A percentile compares a stretch with the other conserved stretches of the same genome.
phyloP scores from a whole-genome alignment of 2,329 filamentous ascomycete genomes.

The Pezicula rhizophila region DNA sequence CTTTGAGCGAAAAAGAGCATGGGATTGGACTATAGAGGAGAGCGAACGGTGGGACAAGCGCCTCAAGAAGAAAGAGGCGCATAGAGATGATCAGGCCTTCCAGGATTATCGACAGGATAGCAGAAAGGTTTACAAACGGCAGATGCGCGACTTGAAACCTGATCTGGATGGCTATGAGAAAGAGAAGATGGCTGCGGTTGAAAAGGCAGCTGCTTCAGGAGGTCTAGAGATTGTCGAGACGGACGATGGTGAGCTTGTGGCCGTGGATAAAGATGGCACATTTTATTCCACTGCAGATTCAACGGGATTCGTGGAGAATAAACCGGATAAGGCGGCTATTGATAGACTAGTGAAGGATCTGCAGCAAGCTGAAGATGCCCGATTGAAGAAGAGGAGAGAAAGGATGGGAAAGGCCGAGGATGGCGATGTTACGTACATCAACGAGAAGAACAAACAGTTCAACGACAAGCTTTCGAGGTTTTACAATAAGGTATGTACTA shows the following conservation, averaged over 20 bases:
- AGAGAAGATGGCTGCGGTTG: constrained; percentile 78
- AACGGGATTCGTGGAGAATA: constrained; percentile 75
- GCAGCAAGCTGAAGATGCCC: constrained; percentile 78
- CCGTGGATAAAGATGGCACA: constrained; percentile 82
- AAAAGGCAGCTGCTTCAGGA: constrained; percentile 77
- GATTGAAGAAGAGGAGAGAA: constrained; percentile 80
- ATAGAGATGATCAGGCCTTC: constrained; percentile 82
- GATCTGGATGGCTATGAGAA: constrained; percentile 81
- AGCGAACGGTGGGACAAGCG: constrained; percentile 90
- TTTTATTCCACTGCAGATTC: constrained; percentile 89
- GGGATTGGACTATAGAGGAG: constrained; percentile 98
- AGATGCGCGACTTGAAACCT: constrained; percentile 70
- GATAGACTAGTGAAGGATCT: constrained; percentile 84
- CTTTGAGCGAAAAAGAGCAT: constrained; percentile 95
- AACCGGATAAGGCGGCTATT: constrained; percentile 78
- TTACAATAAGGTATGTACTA: constrained; percentile 71
- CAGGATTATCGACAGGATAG: constrained; percentile 83
- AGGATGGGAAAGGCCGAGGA: constrained; percentile 75
- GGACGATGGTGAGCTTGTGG: constrained; percentile 89
- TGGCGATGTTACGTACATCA: constrained; percentile 95
- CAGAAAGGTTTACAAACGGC: constrained; percentile 88
- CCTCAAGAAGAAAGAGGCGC: constrained; percentile 75
- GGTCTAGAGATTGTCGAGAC: constrained; percentile 91
- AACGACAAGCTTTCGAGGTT: constrained; percentile 95
- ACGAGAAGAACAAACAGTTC: constrained; percentile 99